Evolutionary conservation across 441 rosid species (phyloP), one percentile per base, ranked within the genome.

Genomic region (Brassica hybrid): DNA sequence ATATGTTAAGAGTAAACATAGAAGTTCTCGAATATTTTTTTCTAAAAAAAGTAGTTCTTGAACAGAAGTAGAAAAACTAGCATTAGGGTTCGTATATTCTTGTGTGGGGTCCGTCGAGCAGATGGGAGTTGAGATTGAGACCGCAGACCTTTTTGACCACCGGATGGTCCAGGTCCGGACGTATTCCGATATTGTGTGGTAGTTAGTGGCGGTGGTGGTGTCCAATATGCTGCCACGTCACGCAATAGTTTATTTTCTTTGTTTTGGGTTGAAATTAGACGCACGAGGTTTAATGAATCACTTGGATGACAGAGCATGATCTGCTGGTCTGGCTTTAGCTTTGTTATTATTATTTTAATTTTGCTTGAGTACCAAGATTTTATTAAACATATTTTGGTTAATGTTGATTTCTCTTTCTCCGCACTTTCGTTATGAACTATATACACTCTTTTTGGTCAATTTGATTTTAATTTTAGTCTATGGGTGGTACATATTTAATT

Each of bases 191-290:
- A 76, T 69, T 45, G 10, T 76, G 75, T 69, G 73, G 73, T 34
- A 19, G 74, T 68, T 69, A 54, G 70, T 52, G 75, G 65, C 74
- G 80, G 80, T 70, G 80, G 75, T 70, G 75, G 65, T 70, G 75
- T 52, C 60, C 67, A 71, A 34, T 63, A 38, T 54, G 71, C 60
- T 17, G 65, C 75, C 71, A 70, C 65, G 75, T 76, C 59, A 69
- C 32, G 32, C 17, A 10, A 61, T 38, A 25, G 12, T 41, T 23
- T 52, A 5, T 38, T 32, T 30, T 41, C 59, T 6, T 27, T 16
- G 8, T 41, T 67, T 23, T 3, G 0, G 21, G 60, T 43, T 43
- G 6, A 43, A 58, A 76, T 69, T 76, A 12, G 43, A 69, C 23
- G 12, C 69, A 76, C 69, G 69, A 76, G 74, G 69, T 52, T 69